Base-by-base conservation (phyloP, 805 yeast species). In the Candida loeiensis region DNA sequence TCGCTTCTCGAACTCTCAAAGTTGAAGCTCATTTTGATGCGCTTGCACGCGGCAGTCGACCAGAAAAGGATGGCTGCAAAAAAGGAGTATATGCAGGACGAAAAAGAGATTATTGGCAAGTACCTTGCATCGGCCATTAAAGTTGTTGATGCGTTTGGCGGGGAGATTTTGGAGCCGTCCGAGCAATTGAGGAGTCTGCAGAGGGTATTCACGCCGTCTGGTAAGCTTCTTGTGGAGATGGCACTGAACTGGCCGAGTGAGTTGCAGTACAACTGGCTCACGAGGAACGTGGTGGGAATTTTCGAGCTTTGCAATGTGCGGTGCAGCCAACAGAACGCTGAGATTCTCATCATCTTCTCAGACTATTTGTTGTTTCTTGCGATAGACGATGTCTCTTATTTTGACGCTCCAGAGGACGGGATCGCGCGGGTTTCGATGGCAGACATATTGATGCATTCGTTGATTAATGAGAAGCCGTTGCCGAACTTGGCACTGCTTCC, bases 191-290 rank as follows among this genome's bases (percentile, higher is more conserved):
- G 25, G 37, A 27, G 53, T 44, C 28, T 73, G 44, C 69, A 80
- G 15, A 50, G 96, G 47, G 80, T 88, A 0, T 85, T 89, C 57
- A 90, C 96, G 0, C 96, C 96, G 2, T 82, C 95, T 0, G 97
- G 97, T 0, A 89, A 88, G 57, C 72, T 91, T 3, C 64, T 91
- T 36, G 82, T 95, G 0, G 96, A 89, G 50, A 60, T 89, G 14
- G 95, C 96, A 3, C 71, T 77, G 12, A 80, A 78, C 9, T 90
- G 97, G 97, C 98, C 98, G 0, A 63, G 77, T 0, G 90, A 83
- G 47, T 66, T 91, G 17, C 95, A 86, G 47, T 82, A 80, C 54
- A 95, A 95, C 15, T 90, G 96, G 97, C 58, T 88, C 20, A 76
- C 82, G 26, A 71, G 98, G 46, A 74, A 95, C 44, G 93, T 91